These are phyloP conservation scores for Apophysomyces elegans DNA, from an alignment of 371 early-diverging fungal species.

Conservation along the genomic window DNA sequence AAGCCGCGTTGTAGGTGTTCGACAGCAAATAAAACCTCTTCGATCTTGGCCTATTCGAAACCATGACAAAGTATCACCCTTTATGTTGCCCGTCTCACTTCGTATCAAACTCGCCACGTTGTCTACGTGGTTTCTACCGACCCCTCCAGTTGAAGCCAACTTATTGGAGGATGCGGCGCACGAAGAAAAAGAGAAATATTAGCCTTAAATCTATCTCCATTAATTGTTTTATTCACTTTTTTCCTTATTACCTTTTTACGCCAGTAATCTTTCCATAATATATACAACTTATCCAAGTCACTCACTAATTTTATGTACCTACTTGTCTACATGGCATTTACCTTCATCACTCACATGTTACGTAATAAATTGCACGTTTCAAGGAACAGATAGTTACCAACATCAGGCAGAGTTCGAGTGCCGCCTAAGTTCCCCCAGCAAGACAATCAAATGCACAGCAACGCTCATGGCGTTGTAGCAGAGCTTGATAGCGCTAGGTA, in stretches of 20 bases:
- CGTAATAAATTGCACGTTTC: slow-evolving; percentile 1
- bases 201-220: neutral
- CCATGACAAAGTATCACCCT: slow-evolving; percentile 13
- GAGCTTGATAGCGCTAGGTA: no score
- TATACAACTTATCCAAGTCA: neutral
- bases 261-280: neutral
- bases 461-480: no score
- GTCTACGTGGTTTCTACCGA: slow-evolving; percentile 26
- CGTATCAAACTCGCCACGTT: slow-evolving; percentile 29
- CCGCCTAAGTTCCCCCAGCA: no score
- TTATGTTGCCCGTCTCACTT: slow-evolving; percentile 28
- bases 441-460: no score
- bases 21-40: slow-evolving; percentile 30
- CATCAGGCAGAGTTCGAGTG: no score
- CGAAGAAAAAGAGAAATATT: neutral
- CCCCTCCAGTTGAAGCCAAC: slow-evolving; percentile 1
- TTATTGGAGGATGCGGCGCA: neutral
- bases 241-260: neutral
- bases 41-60: slow-evolving; percentile 30
- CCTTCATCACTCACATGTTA: neutral
- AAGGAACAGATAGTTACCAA: neutral
- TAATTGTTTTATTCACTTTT: neutral
- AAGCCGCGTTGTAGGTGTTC: slow-evolving; percentile 34
- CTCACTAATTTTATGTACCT: neutral
- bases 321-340: neutral